These are phyloP conservation scores for Helianthus annuus DNA, from an alignment of 129 eudicot genomes.

Conservation along the genomic window HanXRQr2.0-SUNRISE NC_035435.2:104601396-104601895, in stretches of 20 bases:
- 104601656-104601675: background rate
- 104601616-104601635: background rate
- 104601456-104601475: constrained; percentile 5
- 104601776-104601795: background rate
- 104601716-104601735: background rate
- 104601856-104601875: background rate
- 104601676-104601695: constrained; percentile 10
- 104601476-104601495: background rate
- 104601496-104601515: constrained; percentile 24
- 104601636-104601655: background rate
- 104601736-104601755: background rate
- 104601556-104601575: constrained; percentile 20
- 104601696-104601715: constrained; percentile 2
- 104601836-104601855: background rate
- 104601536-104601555: no score
- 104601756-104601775: background rate
- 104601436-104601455: constrained; percentile 27
- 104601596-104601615: background rate
- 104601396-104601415: constrained; percentile 17
- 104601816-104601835: background rate
- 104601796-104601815: constrained; percentile 19
- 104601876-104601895: background rate
- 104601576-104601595: background rate
- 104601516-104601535: constrained; percentile 3
- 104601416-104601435: constrained; percentile 16